Base-by-base conservation (phyloP, 257 asterid genomes). In the Solanum pennellii region DNA sequence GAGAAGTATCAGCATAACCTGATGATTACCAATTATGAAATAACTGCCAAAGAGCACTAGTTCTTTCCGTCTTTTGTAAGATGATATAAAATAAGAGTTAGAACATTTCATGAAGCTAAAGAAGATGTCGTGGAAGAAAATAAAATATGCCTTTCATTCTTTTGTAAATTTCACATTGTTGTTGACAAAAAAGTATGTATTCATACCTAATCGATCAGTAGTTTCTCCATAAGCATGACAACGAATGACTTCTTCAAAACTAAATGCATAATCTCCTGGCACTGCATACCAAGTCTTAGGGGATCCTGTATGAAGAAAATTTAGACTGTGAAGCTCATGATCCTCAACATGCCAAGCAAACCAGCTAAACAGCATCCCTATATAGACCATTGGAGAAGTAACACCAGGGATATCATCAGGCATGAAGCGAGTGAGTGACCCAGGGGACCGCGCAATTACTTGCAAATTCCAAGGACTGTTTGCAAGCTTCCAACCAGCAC, bases 321-420 rank as follows among this genome's bases (percentile, higher is more conserved):
- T 97, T 92, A 97, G 91, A 92, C 99, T 97, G 88, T 97, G 99
- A 89, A 97, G 99, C 91, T 97, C 99, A 47, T 97, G 99, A 91
- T 97, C 99, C 92, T 97, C 99, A 84, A 97, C 99, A 90, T 97
- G 99, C 99, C 99, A 97, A 52, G 99, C 99, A 94, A 96, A 97
- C 99, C 99, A 97, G 90, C 99, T 97, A 94, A 95, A 97, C 90
- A 97, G 84, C 99, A 97, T 97, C 86, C 99, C 99, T 85, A 97
- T 90, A 89, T 96, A 97, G 76, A 97, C 94, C 99, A 97, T 97
- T 9, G 99, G 99, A 74, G 99, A 97, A 69, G 99, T 97, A 88
- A 97, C 99, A 85, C 99, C 99, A 20, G 99, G 99, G 25, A 97
- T 97, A 91, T 97, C 99, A 93, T 97, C 98, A 21, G 99, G 98